Evolutionary conservation across 768 basidiomycete species (phyloP), one percentile per base, ranked within the genome.

Genomic region (Strobilomyces confusus): DNA sequence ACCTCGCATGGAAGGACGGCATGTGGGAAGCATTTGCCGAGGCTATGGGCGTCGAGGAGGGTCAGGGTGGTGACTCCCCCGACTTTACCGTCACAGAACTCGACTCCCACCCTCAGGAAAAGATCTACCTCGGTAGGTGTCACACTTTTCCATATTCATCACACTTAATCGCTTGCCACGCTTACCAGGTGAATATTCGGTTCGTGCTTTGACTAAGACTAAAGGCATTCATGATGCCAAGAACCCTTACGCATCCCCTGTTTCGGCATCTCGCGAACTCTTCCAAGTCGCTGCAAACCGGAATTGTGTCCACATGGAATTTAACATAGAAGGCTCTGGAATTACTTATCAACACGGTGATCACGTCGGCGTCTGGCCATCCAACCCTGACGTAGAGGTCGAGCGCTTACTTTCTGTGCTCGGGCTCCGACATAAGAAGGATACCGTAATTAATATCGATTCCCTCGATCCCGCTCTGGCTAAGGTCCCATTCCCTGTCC

Each of bases 291-390:
- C 74, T 37, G 77, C 76, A 8, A 87, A 88, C 57, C 83, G 97
- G 43, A 97, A 95, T 70, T 98, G 97, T 66, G 86, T 98, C 19
- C 94, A 97, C 66, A 77, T 95, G 64, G 97, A 98, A 67, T 86
- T 99, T 63, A 84, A 85, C 72, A 93, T 90, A 29, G 92, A 95
- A 72, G 92, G 91, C 17, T 94, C 94, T 40, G 95, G 95, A 36
- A 91, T 98, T 64, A 92, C 87, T n/a, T 99, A 99, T 71, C 95
- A 98, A 69, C 94, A 98, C 55, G 97, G 97, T 49, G 97, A 99
- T 69, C 97, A 99, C 65, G 86, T 97, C 59, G 97, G 93, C 54
- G 82, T 99, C 49, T 99, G 95, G 95, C 95, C 97, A 13, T 83
- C 85, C 52, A 99, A 99, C 73, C 82, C 95, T 9, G 92, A 97